phyloP scores from a whole-genome alignment of 208 protist species.

The Naegleria fowleri region DNA sequence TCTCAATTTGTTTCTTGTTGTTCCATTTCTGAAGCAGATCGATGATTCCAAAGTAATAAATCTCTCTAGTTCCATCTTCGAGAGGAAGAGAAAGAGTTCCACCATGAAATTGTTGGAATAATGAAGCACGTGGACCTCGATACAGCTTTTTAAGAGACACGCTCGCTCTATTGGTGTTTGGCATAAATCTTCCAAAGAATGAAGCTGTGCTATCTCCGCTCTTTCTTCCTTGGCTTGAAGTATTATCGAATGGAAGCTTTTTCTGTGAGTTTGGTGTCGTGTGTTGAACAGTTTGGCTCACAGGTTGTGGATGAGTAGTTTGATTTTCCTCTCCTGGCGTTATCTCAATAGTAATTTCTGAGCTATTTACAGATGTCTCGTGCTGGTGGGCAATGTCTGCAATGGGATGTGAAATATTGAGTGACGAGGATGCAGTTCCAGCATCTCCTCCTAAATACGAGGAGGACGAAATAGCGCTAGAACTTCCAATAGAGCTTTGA shows the following conservation, averaged over 20 bases:
- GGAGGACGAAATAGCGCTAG: not conserved
- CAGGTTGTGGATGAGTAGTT: not conserved
- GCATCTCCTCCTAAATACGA: not conserved
- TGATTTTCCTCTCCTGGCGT: not conserved
- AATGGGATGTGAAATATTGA: not conserved
- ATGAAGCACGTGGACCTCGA: not conserved
- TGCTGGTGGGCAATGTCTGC: not conserved
- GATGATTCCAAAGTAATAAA: conserved; percentile 42
- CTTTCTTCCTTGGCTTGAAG: not conserved
- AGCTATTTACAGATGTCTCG: not conserved
- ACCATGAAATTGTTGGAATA: conserved; percentile 25
- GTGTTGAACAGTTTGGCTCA: not conserved
- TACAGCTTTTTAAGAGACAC: not conserved
- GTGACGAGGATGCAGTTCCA: not conserved
- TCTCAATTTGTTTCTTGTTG: conserved; percentile 38
- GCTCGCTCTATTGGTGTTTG: not conserved
- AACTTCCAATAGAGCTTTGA: not conserved
- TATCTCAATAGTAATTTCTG: not conserved
- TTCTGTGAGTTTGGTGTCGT: not conserved
- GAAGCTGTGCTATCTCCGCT: not conserved
- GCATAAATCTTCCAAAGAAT: not conserved
- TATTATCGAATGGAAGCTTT: not conserved
- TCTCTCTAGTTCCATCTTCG: not conserved
- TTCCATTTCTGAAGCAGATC: conserved; percentile 41
- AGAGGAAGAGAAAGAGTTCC: not conserved